Base-by-base conservation (phyloP, 805 yeast genomes). In the Starmerella cellae region DNA sequence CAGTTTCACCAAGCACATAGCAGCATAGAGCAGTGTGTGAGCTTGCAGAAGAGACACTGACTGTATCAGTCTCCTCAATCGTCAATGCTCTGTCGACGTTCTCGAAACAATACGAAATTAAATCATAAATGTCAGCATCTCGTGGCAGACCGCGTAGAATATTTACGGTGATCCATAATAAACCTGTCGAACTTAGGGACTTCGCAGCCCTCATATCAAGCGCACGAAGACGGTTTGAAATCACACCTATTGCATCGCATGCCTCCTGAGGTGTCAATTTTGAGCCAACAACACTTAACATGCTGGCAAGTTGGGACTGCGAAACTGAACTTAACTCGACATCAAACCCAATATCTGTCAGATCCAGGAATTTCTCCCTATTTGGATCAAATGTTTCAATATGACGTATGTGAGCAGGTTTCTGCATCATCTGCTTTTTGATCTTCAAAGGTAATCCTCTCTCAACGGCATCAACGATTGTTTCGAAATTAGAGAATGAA, bases 1-100 rank as follows among this genome's bases (percentile, higher is more conserved):
- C 51, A 5, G 42, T 29, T 31, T 51, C 51, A 3, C 55, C 57
- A 11, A 51, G 14, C 3, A 41, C 28, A 35, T 41, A 46, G 23
- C 46, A 31, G 13, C 39, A 39, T 23, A 54, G 17, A 2, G 49
- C 46, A 3, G 46, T 37, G 23, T 48, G 49, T 2, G 45, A 46
- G 3, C 26, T 17, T 27, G 49, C 37, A 3, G 29, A 16, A 2
- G 27, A 14, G 4, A 14, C 21, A 3, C 26, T 18, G 5, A 18
- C 23, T 18, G 37, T 29, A 9, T 10, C 26, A 2, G 26, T 2
- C 21, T 20, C 29, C 21, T 37, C 27, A 17, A 40, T n/a, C 26
- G 37, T 26, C 39, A 45, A n/a, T 23, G 43, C 39, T 8, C 6
- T 14, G 2, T 37, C 37, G 5, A 53, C 26, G 3, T 35, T 40